Conservation (phyloP, 2,329 filamentous ascomycete species). For the Coniochaeta sp. region DNA sequence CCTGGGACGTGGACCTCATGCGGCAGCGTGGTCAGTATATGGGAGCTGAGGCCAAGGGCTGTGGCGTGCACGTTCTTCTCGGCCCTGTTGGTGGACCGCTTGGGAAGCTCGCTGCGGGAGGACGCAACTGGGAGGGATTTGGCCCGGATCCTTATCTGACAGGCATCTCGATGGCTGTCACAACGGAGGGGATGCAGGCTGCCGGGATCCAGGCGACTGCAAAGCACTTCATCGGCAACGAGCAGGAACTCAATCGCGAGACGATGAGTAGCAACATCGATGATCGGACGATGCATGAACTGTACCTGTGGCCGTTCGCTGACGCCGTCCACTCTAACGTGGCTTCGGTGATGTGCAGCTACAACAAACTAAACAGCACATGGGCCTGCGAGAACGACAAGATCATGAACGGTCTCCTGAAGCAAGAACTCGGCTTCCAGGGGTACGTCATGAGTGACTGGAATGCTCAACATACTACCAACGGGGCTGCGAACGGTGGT, state of each 20-base stretch:
- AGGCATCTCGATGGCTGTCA: conserved; percentile 54
- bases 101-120: conserved; percentile 64
- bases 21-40: conserved; percentile 60
- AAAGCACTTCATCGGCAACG: conserved; percentile 60
- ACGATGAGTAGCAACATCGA: conserved; percentile 50
- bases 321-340: conserved; percentile 61
- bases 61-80: conserved; percentile 67
- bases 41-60: conserved; percentile 60
- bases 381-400: conserved; percentile 60
- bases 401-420: conserved; percentile 54
- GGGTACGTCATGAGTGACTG: conserved; percentile 57
- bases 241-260: conserved; percentile 56
- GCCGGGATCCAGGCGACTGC: conserved; percentile 42
- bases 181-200: conserved; percentile 49
- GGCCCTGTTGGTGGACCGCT: conserved; percentile 71
- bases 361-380: conserved; percentile 63
- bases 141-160: conserved; percentile 69
- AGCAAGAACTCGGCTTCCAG: conserved; percentile 68
- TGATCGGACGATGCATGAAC: conserved; percentile 60
- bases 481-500: conserved; percentile 56
- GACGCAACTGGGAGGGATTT: conserved; percentile 80
- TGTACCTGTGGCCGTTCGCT: conserved; percentile 61
- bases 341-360: conserved; percentile 63
- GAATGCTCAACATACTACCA: conserved; percentile 68
- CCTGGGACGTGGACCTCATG: conserved; percentile 72